Conservation (phyloP, 805 yeast genomes). For the Ogataea chonburiensis region DNA sequence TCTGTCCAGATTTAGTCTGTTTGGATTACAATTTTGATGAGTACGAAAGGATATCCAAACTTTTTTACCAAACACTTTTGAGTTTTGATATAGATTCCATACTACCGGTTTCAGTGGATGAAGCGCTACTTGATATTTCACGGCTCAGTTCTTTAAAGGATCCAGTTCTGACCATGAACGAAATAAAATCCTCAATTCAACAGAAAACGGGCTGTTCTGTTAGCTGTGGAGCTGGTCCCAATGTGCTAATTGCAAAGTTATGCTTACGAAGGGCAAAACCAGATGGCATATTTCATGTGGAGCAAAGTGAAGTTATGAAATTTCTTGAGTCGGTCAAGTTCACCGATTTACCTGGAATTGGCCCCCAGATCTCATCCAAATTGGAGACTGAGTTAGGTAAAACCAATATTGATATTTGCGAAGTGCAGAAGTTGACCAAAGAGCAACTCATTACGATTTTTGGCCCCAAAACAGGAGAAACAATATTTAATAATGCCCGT, state of each 20-base stretch:
- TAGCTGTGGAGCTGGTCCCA: slow-evolving; percentile 76
- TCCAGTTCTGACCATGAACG: slow-evolving; percentile 32
- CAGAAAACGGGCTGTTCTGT: slow-evolving; percentile 58
- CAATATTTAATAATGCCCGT: slow-evolving; percentile 54
- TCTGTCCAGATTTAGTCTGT: slow-evolving; percentile 61
- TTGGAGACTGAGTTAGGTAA: slow-evolving; percentile 37
- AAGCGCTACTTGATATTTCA: slow-evolving; percentile 72
- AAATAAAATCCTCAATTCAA: slow-evolving; percentile 43
- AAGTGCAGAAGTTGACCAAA: slow-evolving; percentile 38
- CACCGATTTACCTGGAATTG: slow-evolving; percentile 62
- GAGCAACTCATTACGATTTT: slow-evolving; percentile 43
- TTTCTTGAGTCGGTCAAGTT: slow-evolving; percentile 40
- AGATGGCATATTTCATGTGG: slow-evolving; percentile 51
- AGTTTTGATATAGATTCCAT: slow-evolving; percentile 47
- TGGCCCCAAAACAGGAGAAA: slow-evolving; percentile 72
- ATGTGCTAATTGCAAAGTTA: slow-evolving; percentile 75
- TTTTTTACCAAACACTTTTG: slow-evolving; percentile 60
- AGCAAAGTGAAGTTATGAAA: slow-evolving; percentile 25
- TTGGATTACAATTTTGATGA: slow-evolving; percentile 72
- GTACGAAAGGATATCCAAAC: slow-evolving; percentile 64
- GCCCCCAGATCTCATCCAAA: slow-evolving; percentile 48
- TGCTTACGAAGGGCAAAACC: slow-evolving; percentile 81
- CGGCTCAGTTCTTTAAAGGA: slow-evolving; percentile 16
- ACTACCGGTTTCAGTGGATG: slow-evolving; percentile 88
- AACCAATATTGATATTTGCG: slow-evolving; percentile 35